Base-by-base conservation (phyloP, 345 rosid genomes). In the Arabis alpina region DNA sequence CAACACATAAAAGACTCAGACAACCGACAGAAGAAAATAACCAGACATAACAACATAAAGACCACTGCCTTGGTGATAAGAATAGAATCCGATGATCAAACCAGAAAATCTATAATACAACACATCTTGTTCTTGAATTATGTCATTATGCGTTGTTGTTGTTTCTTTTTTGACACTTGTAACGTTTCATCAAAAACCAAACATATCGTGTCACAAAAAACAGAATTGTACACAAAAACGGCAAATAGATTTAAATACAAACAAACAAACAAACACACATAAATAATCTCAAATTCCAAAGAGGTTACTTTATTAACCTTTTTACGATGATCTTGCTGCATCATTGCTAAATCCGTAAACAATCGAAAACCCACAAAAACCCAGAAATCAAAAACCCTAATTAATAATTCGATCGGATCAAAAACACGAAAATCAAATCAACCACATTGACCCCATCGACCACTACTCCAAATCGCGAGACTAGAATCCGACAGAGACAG, bases 391-490 rank as follows among this genome's bases (percentile, higher is more conserved):
- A 50, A 58, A 73, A 49, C 60, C 61, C 61, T 25, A 56, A 19
- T 19, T 19, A 1, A 19, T 19, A 19, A 19, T 23, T 16, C 49
- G 47, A 74, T 66, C 73, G 0, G 23, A 19, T 19, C 23, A 19
- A 19, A 19, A 19, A 19, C 23, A 19, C 23, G 37, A 39, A n/a
- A 45, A 52, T 61, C 65, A 58, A 61, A 77, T 88, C 84, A 92
- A 45, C 91, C 96, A 68, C 96, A 92, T 84, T 88, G 85, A 72
- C 91, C 91, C 93, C 94, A 84, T 50, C 89, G 60, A 73, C 86
- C 87, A 62, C 88, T 76, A 75, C 91, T 82, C 77, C 90, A 77
- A 61, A 86, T 86, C 36, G 82, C 68, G 76, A 87, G 65, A 15
- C 81, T 85, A 37, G 71, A 85, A 76, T 84, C 82, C 68, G 56